Conservation (phyloP, 2,329 filamentous ascomycete species). For the Aquanectria penicillioides region DNA sequence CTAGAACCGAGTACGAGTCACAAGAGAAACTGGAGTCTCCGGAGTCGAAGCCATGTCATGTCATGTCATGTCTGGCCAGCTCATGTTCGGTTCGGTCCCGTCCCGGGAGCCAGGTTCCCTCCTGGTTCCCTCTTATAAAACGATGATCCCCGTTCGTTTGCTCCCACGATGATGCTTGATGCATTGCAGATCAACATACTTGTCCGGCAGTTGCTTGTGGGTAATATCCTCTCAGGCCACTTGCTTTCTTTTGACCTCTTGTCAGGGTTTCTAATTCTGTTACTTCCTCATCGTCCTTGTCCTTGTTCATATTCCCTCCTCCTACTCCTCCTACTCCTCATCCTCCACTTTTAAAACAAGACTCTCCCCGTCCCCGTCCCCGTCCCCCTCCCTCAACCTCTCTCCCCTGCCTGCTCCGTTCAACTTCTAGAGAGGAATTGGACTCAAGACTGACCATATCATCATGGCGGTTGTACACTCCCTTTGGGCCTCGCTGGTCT, state of each 20-base stretch:
- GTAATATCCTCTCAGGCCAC: not conserved
- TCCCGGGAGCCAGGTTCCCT: too few species aligned
- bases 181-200: slow-evolving; percentile 4
- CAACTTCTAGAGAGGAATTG: not conserved
- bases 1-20: slow-evolving; percentile 14
- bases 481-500: slow-evolving; percentile 9
- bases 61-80: not conserved
- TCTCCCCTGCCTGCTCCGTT: not conserved
- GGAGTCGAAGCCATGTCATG: not conserved
- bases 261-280: not conserved
- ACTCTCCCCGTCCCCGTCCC: too few species aligned
- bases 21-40: not conserved
- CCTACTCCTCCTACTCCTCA: not conserved
- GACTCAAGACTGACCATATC: not conserved
- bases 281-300: not conserved
- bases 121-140: slow-evolving; percentile 14
- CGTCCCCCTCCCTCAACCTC: too few species aligned
- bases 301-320: too few species aligned
- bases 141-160: slow-evolving; percentile 14
- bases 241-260: not conserved
- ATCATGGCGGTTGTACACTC: slow-evolving; percentile 11
- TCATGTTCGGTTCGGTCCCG: not conserved
- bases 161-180: slow-evolving; percentile 12
- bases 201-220: not conserved
- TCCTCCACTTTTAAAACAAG: too few species aligned